Percentiles rank a stretch among this genome's conserved stretches.
These are phyloP conservation scores for Suhomyces coccinellae DNA, from an alignment of 1,139 yeast genomes.

Conservation along the genomic window DNA sequence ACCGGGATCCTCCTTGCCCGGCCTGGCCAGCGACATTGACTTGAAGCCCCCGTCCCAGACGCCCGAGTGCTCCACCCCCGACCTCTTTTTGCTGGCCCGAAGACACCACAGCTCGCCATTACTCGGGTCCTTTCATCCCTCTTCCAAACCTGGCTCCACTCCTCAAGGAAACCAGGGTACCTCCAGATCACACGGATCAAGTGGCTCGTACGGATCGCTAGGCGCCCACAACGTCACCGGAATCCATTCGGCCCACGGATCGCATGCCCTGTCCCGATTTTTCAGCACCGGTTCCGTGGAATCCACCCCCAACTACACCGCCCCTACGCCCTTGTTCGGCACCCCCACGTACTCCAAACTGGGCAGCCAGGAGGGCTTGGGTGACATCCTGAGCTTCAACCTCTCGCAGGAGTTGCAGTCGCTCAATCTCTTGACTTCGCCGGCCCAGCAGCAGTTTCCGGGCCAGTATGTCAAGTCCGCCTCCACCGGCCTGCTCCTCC, in stretches of 20 bases:
- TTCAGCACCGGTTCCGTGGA: constrained; percentile 6
- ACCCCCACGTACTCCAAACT: constrained; percentile 5
- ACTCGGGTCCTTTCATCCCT: constrained; percentile 12
- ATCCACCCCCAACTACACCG: constrained; percentile 4
- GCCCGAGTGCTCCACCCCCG: constrained; percentile 4
- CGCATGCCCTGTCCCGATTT: constrained; percentile 8
- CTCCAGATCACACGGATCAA: neutral
- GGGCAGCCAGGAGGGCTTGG: constrained; percentile 2
- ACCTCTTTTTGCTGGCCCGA: constrained; percentile 5
- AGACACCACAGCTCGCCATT: constrained; percentile 17
- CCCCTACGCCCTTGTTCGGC: constrained; percentile 8
- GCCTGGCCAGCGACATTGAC: constrained; percentile 7
- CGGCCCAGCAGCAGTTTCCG: neutral
- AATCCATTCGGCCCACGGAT: neutral
- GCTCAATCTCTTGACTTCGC: constrained; percentile 8
- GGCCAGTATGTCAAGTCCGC: neutral
- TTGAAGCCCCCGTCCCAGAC: neutral
- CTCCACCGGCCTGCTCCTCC: constrained; percentile 4
- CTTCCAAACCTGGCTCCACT: neutral
- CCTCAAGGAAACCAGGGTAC: neutral
- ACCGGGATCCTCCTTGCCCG: constrained; percentile 4
- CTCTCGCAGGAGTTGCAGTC: constrained; percentile 7
- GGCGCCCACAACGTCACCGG: neutral
- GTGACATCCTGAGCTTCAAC: constrained; percentile 6
- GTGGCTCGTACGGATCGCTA: neutral